A percentile compares a stretch with the other conserved stretches of the same genome.
phyloP scores from a whole-genome alignment of 2,329 filamentous ascomycete species.

The Alternaria hordeiaustralica region DNA sequence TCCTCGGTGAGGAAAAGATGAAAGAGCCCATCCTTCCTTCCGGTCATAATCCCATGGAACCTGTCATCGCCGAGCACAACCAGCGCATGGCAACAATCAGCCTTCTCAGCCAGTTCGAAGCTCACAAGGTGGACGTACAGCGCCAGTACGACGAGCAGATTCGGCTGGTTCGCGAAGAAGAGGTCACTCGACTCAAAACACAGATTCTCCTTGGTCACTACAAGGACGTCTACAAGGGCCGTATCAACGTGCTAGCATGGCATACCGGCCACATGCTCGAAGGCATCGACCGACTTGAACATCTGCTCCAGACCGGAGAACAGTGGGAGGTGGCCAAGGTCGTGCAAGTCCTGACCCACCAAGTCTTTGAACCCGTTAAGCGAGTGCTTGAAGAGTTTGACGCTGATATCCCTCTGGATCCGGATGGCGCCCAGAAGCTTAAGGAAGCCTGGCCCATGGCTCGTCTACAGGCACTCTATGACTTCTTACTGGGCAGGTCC shows the following conservation, averaged over 20 bases:
- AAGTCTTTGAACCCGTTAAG: conserved; percentile 4
- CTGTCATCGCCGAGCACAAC: conserved; percentile 7
- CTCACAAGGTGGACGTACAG: neutral
- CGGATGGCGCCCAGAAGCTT: conserved; percentile 3
- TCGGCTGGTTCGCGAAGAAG: neutral
- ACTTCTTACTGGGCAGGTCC: neutral
- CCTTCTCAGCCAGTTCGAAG: neutral
- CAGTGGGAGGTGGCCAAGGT: neutral
- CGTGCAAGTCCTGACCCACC: neutral
- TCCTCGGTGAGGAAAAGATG: conserved; percentile 11
- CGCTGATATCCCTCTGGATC: conserved; percentile 8
- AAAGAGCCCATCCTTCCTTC: conserved; percentile 3
- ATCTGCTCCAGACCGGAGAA: neutral
- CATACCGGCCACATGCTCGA: neutral
- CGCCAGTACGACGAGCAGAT: neutral
- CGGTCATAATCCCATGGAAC: conserved; percentile 8
- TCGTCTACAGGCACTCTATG: neutral
- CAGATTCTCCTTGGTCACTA: neutral
- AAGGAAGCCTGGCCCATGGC: conserved; percentile 4
- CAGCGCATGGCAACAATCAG: neutral
- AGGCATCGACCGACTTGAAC: neutral
- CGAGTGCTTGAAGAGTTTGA: conserved; percentile 1
- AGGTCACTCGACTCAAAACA: neutral
- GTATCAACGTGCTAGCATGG: conserved; percentile 1
- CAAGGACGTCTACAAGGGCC: neutral